Evolutionary conservation across 768 basidiomycete genomes (phyloP), one percentile per base, ranked within the genome.

Genomic region (Mycena olivaceomarginata): DNA sequence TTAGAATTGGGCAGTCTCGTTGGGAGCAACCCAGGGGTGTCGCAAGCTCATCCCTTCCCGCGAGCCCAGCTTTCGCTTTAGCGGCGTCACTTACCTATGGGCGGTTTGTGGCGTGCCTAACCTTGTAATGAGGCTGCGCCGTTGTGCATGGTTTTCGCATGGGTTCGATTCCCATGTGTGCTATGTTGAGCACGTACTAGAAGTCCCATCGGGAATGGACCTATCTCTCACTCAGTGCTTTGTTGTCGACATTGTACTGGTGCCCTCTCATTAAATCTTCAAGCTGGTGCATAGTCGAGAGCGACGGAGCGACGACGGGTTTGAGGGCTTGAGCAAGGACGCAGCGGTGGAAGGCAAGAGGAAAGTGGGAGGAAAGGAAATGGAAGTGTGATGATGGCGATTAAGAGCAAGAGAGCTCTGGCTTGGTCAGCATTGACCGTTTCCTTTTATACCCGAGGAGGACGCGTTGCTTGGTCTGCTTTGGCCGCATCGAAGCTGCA

Each of bases 181-280:
- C 60, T 63, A 63, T 57, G 60, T 20, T n/a, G 4, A 37, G 46
- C 65, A 7, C 13, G 1, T 67, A n/a, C 53, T 57, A 68, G 68
- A 8, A 31, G 46, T 67, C 46, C 46, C 46, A 39, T 37, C 46
- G 46, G 45, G 7, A 25, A 37, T 67, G 65, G 65, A 67, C 31
- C 46, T 67, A 39, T 37, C 18, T 51, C 45, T 41, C 63, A 65
- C 46, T 67, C 45, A 12, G 65, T 51, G 10, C 25, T 67, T 16
- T 31, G 65, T 67, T 67, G 65, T 51, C 46, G 65, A 67, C 65
- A 18, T 13, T 43, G 65, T 51, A 67, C 65, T 67, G 65, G 51
- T 31, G 22, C 46, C 65, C 65, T 48, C 31, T 56, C n/a, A 1
- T 1, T 41, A 43, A n/a, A 43, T 43, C 57, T 31, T 59, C 25